Evolutionary conservation across 257 asterid genomes (phyloP).

Genomic region (Solanum virginianum): DNA sequence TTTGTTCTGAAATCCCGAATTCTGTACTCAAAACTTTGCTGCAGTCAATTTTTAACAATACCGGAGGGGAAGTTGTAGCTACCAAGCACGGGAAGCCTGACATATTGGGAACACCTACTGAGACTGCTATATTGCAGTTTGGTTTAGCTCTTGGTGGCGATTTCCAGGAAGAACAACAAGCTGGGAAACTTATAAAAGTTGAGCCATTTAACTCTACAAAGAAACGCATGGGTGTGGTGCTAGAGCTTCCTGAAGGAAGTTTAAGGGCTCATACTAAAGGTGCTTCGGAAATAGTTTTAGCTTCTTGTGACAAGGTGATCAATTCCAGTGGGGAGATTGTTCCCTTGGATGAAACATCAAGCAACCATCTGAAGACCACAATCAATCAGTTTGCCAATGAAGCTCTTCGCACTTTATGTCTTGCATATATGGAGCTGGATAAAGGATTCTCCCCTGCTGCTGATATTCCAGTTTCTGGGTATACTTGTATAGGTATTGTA

Average conservation of each 20-base stretch:
- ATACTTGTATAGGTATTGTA: constrained; percentile 61
- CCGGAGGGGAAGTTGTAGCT: constrained; percentile 81
- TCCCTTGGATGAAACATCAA: constrained; percentile 36
- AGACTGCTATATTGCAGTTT: constrained; percentile 71
- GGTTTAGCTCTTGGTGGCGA: constrained; percentile 73
- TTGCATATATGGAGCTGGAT: constrained; percentile 67
- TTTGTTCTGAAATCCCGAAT: constrained; percentile 36
- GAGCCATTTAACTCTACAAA: constrained; percentile 90
- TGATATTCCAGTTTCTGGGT: constrained; percentile 61
- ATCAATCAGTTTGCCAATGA: constrained; percentile 65
- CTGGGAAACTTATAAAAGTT: constrained; percentile 41
- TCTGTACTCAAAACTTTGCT: constrained; percentile 27
- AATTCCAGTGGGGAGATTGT: constrained; percentile 49
- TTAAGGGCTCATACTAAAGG: constrained; percentile 73
- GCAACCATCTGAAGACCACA: constrained; percentile 23
- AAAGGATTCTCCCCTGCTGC: constrained; percentile 35
- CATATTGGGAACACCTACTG: constrained; percentile 86
- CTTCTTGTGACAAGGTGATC: constrained; percentile 61
- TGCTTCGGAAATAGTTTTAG: constrained; percentile 78
- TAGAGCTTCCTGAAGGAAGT: constrained; percentile 64
- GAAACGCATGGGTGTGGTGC: constrained; percentile 69
- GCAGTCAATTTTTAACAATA: constrained; percentile 73
- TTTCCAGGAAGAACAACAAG: constrained; percentile 36
- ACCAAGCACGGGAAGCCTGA: constrained; percentile 41
- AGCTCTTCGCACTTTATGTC: constrained; percentile 82